Evolutionary conservation across 164 flowering plant species (phyloP).

Genomic region (Nymphaea thermarum): DNA sequence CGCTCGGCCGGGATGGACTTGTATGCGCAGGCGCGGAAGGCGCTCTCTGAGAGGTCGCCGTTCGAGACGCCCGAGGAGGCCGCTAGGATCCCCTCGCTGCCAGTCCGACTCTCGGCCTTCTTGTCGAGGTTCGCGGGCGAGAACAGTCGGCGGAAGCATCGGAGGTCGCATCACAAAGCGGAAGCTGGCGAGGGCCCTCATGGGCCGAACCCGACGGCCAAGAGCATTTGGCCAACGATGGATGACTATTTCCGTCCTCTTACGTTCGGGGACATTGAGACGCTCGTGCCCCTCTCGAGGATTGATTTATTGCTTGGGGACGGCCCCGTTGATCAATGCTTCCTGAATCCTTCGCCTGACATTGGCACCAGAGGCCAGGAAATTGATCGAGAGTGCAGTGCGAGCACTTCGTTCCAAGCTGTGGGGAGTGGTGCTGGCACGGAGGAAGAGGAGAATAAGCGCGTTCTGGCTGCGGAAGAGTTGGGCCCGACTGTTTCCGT

Average conservation of each 20-base stretch:
- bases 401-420: slow-evolving; percentile 6
- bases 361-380: slow-evolving; percentile 5
- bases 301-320: background rate
- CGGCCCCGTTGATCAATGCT: background rate
- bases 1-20: slow-evolving; percentile 23
- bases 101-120: slow-evolving; percentile 40
- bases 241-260: slow-evolving; percentile 74
- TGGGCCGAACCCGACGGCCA: slow-evolving; percentile 1
- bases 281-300: slow-evolving; percentile 10
- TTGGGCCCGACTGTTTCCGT: background rate
- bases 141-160: slow-evolving; percentile 39
- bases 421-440: background rate
- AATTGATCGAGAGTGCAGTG: slow-evolving; percentile 14
- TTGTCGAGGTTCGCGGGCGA: slow-evolving; percentile 29
- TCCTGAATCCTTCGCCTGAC: background rate
- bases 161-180: slow-evolving; percentile 44
- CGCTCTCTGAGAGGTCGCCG: slow-evolving; percentile 54
- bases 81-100: slow-evolving; percentile 38
- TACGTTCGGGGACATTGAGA: slow-evolving; percentile 45
- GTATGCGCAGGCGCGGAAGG: slow-evolving; percentile 61
- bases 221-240: slow-evolving; percentile 52
- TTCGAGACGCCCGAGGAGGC: slow-evolving; percentile 51
- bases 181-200: slow-evolving; percentile 10
- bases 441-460: background rate
- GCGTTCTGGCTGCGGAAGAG: background rate